These are phyloP conservation scores for Mentha longifolia DNA, from an alignment of 257 asterid genomes.

Conservation along the genomic window DNA sequence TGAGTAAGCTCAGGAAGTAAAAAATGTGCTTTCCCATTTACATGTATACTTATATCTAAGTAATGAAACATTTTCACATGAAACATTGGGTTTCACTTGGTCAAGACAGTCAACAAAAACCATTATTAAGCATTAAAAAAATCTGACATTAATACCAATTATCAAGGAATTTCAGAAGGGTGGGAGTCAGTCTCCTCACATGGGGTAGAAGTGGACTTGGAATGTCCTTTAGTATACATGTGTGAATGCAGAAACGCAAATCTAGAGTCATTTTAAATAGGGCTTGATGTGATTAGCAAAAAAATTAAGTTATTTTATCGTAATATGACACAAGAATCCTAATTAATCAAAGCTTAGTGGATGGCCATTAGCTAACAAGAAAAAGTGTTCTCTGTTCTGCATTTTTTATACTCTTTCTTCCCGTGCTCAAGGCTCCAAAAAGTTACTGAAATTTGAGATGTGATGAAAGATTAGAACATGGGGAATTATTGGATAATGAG, in stretches of 20 bases:
- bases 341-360: constrained; percentile 51
- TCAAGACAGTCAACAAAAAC: constrained; percentile 41
- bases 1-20: neutral
- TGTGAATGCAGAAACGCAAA: constrained; percentile 38
- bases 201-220: constrained; percentile 52
- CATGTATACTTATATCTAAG: constrained; percentile 10
- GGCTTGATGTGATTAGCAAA: constrained; percentile 46
- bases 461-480: constrained; percentile 44
- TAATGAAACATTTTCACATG: constrained; percentile 17
- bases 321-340: constrained; percentile 43
- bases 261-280: constrained; percentile 42
- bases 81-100: constrained; percentile 23
- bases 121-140: constrained; percentile 30
- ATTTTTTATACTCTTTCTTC: constrained; percentile 39
- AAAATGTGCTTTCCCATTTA: neutral
- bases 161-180: constrained; percentile 40
- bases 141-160: constrained; percentile 38
- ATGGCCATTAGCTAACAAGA: constrained; percentile 41
- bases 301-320: constrained; percentile 27
- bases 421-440: constrained; percentile 64
- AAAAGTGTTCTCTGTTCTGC: constrained; percentile 36
- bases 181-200: constrained; percentile 41
- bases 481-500: constrained; percentile 41
- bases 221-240: constrained; percentile 41
- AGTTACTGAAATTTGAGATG: constrained; percentile 43